Percentiles rank a stretch among this genome's conserved stretches.
These are phyloP conservation scores for Trichoderma sp. DNA, from an alignment of 2,329 filamentous ascomycete species.

Conservation along the genomic window DNA sequence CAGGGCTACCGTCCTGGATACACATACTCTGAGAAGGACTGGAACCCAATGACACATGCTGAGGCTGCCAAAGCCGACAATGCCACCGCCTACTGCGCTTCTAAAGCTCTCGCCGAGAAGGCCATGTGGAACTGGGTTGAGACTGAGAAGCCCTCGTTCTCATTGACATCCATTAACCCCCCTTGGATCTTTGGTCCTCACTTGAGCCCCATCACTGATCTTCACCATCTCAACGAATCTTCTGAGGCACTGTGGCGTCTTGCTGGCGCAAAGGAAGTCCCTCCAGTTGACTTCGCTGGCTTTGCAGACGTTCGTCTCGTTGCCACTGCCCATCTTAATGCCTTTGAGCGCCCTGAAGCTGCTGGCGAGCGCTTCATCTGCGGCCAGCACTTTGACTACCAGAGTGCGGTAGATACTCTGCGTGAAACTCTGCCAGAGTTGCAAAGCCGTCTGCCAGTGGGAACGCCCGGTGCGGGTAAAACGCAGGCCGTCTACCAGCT, in stretches of 20 bases:
- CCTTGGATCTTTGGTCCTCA: constrained; percentile 63
- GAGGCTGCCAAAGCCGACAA: constrained; percentile 22
- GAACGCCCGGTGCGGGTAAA: constrained; percentile 20
- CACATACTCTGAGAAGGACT: constrained; percentile 28
- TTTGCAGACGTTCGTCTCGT: constrained; percentile 61
- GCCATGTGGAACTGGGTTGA: constrained; percentile 56
- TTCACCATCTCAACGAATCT: constrained; percentile 23
- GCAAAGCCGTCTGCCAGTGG: constrained; percentile 21
- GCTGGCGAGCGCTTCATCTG: constrained; percentile 62
- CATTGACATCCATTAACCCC: constrained; percentile 59
- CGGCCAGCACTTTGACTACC: constrained; percentile 59
- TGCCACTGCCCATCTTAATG: constrained; percentile 58
- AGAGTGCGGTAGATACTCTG: constrained; percentile 52
- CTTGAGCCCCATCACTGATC: constrained; percentile 17
- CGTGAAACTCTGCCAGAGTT: constrained; percentile 52
- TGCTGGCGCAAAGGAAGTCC: constrained; percentile 21
- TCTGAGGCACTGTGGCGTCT: constrained; percentile 22
- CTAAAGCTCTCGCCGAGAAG: constrained; percentile 59
- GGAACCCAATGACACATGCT: constrained; percentile 30
- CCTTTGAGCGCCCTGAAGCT: constrained; percentile 52
- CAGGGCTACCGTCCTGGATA: constrained; percentile 36
- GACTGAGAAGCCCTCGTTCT: constrained; percentile 48
- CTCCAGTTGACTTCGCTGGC: constrained; percentile 25
- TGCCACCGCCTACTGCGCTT: constrained; percentile 26
- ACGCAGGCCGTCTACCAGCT: constrained; percentile 39